Base-by-base conservation (phyloP, 1,284 basidiomycete species). In the Pseudozyma tsukubaensis region DNA sequence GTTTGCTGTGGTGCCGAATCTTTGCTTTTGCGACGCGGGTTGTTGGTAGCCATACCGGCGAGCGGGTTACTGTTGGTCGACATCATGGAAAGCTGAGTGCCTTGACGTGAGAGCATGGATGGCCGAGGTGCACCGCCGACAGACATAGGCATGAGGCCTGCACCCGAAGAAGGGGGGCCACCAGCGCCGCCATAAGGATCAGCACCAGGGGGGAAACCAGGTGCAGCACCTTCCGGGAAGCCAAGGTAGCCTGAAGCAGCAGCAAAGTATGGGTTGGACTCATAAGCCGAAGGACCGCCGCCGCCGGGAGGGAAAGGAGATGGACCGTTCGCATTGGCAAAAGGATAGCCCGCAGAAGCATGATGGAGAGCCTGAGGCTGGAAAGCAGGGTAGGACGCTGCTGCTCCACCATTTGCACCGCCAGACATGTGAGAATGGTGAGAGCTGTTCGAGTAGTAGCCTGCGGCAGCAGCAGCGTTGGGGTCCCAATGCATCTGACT, bases 181-280 rank as follows among this genome's bases (percentile, higher is more conserved):
- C 47, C 45, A 13, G 68, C 52, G 4, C 42, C 53, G 14, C 56
- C 65, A 35, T 69, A 70, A 0, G 56, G 45, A 39, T 76, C 65
- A 6, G 72, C 50, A 12, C 65, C 72, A 5, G 68, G 72, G 16
- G 68, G 72, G 48, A 66, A 75, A n/a, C 61, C 59, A 11, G 72
- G 68, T 9, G 66, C 65, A 13, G 59, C 58, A 36, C 71, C 72
- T 18, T 74, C 71, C 18, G 75, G 76, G 35, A 68, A 77, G 47
- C 76, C 76, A 19, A 72, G 65, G 36, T 76, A 76, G 39, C 74
- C 74, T 6, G 69, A 63, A 5, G 78, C 78, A 34, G 77, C 77
- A 9, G 71, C 74, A 65, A 77, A 77, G 60, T 80, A 80, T 7
- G 77, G 64, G 44, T 79, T 80, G 6, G 64, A 14, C 13, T 73